These are phyloP conservation scores for Penicillium olsonii DNA, from an alignment of 2,329 filamentous ascomycete species.

Conservation along the genomic window DNA sequence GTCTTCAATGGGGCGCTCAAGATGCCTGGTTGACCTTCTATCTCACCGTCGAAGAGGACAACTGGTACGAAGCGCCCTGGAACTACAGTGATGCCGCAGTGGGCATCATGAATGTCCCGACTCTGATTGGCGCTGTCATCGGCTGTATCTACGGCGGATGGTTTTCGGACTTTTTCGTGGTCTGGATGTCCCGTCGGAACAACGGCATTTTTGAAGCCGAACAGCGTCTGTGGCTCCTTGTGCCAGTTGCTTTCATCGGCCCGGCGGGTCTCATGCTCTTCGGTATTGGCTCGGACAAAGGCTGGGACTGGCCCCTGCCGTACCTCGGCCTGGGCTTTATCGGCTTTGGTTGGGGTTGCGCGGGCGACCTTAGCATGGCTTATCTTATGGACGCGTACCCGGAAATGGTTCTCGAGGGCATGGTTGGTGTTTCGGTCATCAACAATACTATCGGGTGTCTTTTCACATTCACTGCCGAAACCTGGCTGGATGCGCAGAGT, in stretches of 20 bases:
- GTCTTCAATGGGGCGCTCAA: constrained; percentile 61
- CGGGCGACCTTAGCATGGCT: constrained; percentile 57
- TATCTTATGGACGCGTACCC: constrained; percentile 60
- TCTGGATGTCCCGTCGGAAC: constrained; percentile 57
- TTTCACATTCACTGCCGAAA: constrained; percentile 55
- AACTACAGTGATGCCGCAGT: constrained; percentile 57
- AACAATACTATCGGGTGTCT: constrained; percentile 59
- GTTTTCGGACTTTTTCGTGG: constrained; percentile 57
- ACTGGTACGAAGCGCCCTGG: constrained; percentile 57
- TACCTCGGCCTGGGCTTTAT: constrained; percentile 60
- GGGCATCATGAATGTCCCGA: constrained; percentile 61
- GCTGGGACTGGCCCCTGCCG: constrained; percentile 55
- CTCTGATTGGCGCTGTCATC: constrained; percentile 48
- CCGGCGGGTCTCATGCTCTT: constrained; percentile 57
- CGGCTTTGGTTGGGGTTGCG: constrained; percentile 61
- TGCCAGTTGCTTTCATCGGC: constrained; percentile 52
- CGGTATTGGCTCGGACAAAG: constrained; percentile 53
- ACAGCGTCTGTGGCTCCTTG: constrained; percentile 55
- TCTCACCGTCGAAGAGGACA: constrained; percentile 59
- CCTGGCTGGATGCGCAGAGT: constrained; percentile 52
- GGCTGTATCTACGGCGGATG: constrained; percentile 61
- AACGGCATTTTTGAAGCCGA: constrained; percentile 59
- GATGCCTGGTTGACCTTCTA: constrained; percentile 64
- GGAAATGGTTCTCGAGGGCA: constrained; percentile 59
- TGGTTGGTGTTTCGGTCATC: constrained; percentile 60